A percentile compares a stretch with the other conserved stretches of the same genome.
phyloP scores from a whole-genome alignment of 2,329 filamentous ascomycete species.

The Apiospora phragmitis region DNA sequence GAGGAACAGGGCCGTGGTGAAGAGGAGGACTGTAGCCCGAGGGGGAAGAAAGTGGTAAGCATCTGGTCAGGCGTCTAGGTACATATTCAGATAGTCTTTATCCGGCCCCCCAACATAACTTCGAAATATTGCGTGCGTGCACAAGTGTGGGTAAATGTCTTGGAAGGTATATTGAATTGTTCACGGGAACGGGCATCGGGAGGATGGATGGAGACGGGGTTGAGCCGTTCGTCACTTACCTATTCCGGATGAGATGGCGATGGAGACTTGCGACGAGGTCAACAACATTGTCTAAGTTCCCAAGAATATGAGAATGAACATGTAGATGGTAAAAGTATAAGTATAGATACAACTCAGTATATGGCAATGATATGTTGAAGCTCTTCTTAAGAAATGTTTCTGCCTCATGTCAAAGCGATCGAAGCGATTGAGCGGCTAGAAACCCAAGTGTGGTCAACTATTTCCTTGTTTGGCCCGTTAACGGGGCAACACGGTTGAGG shows the following conservation, averaged over 20 bases:
- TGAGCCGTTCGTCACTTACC: slow-evolving; percentile 42
- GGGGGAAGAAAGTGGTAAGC: neutral
- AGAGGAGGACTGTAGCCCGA: slow-evolving; percentile 61
- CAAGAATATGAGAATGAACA: neutral
- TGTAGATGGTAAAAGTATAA: neutral
- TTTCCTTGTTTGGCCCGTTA: slow-evolving; percentile 9
- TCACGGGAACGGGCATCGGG: neutral
- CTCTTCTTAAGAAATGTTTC: neutral
- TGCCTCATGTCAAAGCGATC: neutral
- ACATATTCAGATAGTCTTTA: neutral
- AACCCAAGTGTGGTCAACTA: neutral
- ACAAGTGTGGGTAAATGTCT: slow-evolving; percentile 4
- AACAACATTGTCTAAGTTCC: slow-evolving; percentile 50
- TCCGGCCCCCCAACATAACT: neutral
- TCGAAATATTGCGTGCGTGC: neutral
- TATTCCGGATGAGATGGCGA: slow-evolving; percentile 63
- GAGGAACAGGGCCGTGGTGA: slow-evolving; percentile 80
- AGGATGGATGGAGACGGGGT: slow-evolving; percentile 12
- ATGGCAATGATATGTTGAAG: neutral
- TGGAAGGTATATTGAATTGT: neutral
- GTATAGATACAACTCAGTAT: neutral
- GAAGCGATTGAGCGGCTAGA: neutral
- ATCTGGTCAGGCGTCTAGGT: slow-evolving; percentile 10
- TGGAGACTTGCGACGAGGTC: slow-evolving; percentile 69
- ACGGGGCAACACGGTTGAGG: neutral